Conservation (phyloP, 1,139 yeast genomes). For the Yamadazyma songkhlaensis region DNA sequence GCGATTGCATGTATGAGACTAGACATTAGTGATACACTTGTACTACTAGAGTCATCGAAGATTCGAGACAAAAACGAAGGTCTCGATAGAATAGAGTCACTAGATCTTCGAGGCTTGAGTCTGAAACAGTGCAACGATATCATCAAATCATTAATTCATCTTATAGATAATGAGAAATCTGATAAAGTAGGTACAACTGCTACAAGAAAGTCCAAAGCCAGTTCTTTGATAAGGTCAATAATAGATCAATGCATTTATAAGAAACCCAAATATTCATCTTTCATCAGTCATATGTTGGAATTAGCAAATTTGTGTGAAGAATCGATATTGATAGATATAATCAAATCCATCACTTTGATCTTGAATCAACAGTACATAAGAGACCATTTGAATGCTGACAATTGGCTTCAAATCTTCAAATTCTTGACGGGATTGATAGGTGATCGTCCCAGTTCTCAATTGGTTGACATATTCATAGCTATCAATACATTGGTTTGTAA, state of each 20-base stretch:
- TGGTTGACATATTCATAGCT: constrained; percentile 3
- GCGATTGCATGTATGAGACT: constrained; percentile 3
- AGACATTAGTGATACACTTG: constrained; percentile 2
- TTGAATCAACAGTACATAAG: constrained; percentile 13
- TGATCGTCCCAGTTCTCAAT: not conserved
- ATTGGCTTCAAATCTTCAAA: constrained; percentile 9
- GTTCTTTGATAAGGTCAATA: constrained; percentile 8
- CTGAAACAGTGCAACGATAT: constrained; percentile 10
- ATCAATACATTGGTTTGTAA: constrained; percentile 3
- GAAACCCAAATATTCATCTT: constrained; percentile 4
- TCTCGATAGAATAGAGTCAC: constrained; percentile 5
- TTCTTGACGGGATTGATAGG: constrained; percentile 2
- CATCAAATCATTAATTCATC: constrained; percentile 9
- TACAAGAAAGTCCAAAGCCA: constrained; percentile 7
- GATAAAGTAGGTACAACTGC: constrained; percentile 8
- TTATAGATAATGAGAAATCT: constrained; percentile 10
- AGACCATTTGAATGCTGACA: constrained; percentile 13
- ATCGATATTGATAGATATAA: constrained; percentile 8
- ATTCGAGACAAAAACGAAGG: constrained; percentile 14
- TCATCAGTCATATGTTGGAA: constrained; percentile 4
- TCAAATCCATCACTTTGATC: constrained; percentile 9
- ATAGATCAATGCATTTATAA: constrained; percentile 8
- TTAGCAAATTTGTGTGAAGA: constrained; percentile 8
- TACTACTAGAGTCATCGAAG: constrained; percentile 12
- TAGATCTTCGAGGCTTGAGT: not conserved